A percentile compares a stretch with the other conserved stretches of the same genome.
These are phyloP conservation scores for Physcomitrium patens DNA, from an alignment of 225 moss, liverwort and hornwort species.

Conservation along the genomic window DNA sequence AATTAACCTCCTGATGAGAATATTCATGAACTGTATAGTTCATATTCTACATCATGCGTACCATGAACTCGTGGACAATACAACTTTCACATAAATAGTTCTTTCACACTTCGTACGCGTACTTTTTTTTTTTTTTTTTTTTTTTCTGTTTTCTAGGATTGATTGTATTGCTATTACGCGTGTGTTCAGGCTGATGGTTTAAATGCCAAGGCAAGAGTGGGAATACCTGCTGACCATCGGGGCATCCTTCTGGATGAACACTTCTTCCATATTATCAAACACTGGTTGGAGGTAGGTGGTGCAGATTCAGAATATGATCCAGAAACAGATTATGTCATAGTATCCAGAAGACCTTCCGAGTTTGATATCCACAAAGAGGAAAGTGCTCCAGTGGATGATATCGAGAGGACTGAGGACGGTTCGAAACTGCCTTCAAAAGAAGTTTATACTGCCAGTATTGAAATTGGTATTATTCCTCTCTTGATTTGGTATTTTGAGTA, in stretches of 20 bases:
- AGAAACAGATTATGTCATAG: constrained; percentile 78
- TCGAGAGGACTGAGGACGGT: constrained; percentile 22
- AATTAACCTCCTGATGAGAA: not conserved
- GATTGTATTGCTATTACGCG: constrained; percentile 1
- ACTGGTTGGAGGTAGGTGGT: constrained; percentile 83
- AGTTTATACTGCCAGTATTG: constrained; percentile 55
- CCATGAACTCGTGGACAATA: not conserved
- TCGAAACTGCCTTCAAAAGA: constrained; percentile 42
- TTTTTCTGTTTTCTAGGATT: constrained; percentile 7
- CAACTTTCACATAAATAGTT: not conserved
- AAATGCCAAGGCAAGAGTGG: constrained; percentile 78
- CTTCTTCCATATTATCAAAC: constrained; percentile 76
- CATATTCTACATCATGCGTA: not conserved
- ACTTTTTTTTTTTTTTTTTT: constrained; percentile 7
- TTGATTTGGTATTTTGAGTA: constrained; percentile 2
- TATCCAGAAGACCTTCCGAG: constrained; percentile 73
- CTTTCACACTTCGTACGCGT: not conserved
- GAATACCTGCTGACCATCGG: constrained; percentile 95
- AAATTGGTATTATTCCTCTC: constrained; percentile 42
- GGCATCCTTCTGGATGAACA: constrained; percentile 81
- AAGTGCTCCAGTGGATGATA: constrained; percentile 44
- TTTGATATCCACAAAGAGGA: constrained; percentile 83
- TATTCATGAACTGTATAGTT: not conserved
- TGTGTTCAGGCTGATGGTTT: constrained; percentile 77
- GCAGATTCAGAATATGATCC: constrained; percentile 86